phyloP scores from a whole-genome alignment of 805 yeast species.

The Hagleromyces aurorensis region DNA sequence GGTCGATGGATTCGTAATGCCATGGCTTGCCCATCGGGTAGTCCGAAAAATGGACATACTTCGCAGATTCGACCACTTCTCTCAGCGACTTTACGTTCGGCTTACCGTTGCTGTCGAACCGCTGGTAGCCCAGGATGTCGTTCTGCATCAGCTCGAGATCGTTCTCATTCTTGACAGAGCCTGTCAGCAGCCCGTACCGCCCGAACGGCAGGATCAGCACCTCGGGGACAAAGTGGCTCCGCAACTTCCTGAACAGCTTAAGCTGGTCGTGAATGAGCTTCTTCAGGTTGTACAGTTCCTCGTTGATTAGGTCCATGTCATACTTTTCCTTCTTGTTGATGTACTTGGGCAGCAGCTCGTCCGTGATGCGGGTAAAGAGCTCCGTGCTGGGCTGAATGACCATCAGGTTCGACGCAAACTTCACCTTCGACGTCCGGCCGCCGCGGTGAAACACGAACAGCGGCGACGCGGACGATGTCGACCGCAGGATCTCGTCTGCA shows the following conservation, averaged over 20 bases:
- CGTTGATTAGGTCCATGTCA: constrained; percentile 29
- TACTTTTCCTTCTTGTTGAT: constrained; percentile 15
- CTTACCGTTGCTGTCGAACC: constrained; percentile 14
- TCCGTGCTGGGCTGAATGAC: constrained; percentile 44
- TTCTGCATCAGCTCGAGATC: constrained; percentile 21
- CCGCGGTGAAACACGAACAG: constrained; percentile 14
- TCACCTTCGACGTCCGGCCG: constrained; percentile 21
- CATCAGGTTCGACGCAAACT: constrained; percentile 43
- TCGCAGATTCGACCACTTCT: constrained; percentile 29
- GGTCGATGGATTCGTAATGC: constrained; percentile 27
- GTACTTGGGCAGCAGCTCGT: constrained; percentile 17
- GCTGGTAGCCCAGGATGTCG: constrained; percentile 26
- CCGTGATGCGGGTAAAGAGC: constrained; percentile 19
- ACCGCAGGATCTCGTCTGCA: constrained; percentile 24
- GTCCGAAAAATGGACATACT: constrained; percentile 57
- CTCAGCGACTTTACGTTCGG: constrained; percentile 11
- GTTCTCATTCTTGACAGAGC: constrained; percentile 19
- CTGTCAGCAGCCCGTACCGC: constrained; percentile 26
- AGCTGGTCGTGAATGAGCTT: constrained; percentile 25
- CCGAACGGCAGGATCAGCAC: constrained; percentile 27
- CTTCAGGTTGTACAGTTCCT: constrained; percentile 22
- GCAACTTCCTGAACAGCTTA: constrained; percentile 22
- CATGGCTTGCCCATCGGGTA: constrained; percentile 64
- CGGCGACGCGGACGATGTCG: constrained; percentile 21
- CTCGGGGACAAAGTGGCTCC: constrained; percentile 18